These are phyloP conservation scores for Tricholoma terreum DNA, from an alignment of 768 basidiomycete species.

Conservation along the genomic window DNA sequence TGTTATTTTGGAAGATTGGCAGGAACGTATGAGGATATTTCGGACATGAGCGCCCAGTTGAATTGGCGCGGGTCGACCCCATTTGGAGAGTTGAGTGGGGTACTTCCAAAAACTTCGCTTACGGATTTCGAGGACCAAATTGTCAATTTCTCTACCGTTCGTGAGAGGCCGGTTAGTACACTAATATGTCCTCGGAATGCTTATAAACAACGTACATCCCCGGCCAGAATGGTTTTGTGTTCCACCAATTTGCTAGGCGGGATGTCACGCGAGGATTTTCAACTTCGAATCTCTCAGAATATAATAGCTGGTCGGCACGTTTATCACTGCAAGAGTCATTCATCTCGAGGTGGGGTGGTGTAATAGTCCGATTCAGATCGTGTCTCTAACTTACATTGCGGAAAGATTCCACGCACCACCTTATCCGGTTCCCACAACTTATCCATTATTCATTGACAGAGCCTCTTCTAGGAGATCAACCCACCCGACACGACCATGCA, in stretches of 20 bases:
- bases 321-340: slow-evolving; percentile 27
- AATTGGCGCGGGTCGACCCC: slow-evolving; percentile 52
- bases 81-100: slow-evolving; percentile 56
- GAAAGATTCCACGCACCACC: slow-evolving; percentile 44
- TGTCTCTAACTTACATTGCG: neutral
- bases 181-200: neutral
- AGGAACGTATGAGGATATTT: slow-evolving; percentile 34
- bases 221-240: slow-evolving; percentile 8
- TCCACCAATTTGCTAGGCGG: slow-evolving; percentile 36
- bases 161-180: slow-evolving; percentile 17
- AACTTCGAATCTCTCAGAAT: slow-evolving; percentile 28
- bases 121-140: slow-evolving; percentile 27
- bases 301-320: slow-evolving; percentile 37
- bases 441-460: slow-evolving; percentile 44
- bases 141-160: slow-evolving; percentile 39
- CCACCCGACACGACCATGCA: slow-evolving; percentile 10
- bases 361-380: neutral
- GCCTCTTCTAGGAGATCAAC: slow-evolving; percentile 4
- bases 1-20: slow-evolving; percentile 26
- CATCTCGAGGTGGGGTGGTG: slow-evolving; percentile 35
- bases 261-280: slow-evolving; percentile 64
- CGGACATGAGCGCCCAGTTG: slow-evolving; percentile 43
- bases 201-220: neutral
- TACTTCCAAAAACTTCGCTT: slow-evolving; percentile 40
- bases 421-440: slow-evolving; percentile 63